These are phyloP conservation scores for Verbena officinalis DNA, from an alignment of 257 asterid species.

Conservation along the genomic window DNA sequence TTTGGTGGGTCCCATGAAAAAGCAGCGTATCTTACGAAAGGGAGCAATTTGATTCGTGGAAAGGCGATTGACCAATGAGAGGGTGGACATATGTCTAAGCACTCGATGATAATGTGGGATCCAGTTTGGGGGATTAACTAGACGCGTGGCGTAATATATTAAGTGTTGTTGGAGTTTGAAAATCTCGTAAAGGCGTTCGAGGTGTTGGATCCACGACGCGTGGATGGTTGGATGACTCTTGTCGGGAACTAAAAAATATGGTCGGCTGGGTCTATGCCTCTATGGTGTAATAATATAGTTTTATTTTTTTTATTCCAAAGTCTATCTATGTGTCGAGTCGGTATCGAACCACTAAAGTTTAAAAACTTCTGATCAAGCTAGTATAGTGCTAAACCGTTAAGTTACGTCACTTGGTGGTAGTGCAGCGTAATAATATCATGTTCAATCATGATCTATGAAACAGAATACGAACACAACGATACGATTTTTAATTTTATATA, in stretches of 20 bases:
- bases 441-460: too few relatives aligned
- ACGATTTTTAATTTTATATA: too few relatives aligned
- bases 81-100: conserved; percentile 40
- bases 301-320: too few relatives aligned
- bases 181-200: not conserved
- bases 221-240: conserved; percentile 32
- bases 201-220: conserved; percentile 32
- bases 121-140: conserved; percentile 40
- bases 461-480: too few relatives aligned
- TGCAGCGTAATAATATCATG: too few relatives aligned
- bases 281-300: too few relatives aligned
- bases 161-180: not conserved
- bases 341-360: too few relatives aligned
- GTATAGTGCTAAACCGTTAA: too few relatives aligned
- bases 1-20: conserved; percentile 47
- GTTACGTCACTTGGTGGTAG: too few relatives aligned
- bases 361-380: too few relatives aligned
- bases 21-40: conserved; percentile 47
- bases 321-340: too few relatives aligned
- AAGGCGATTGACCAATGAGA: conserved; percentile 14
- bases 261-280: too few relatives aligned
- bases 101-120: conserved; percentile 27
- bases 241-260: conserved; percentile 18
- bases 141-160: conserved; percentile 57
- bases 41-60: conserved; percentile 35